Conservation (phyloP, 78 protist species). For the Anaeramoeba flamelloides region DNA sequence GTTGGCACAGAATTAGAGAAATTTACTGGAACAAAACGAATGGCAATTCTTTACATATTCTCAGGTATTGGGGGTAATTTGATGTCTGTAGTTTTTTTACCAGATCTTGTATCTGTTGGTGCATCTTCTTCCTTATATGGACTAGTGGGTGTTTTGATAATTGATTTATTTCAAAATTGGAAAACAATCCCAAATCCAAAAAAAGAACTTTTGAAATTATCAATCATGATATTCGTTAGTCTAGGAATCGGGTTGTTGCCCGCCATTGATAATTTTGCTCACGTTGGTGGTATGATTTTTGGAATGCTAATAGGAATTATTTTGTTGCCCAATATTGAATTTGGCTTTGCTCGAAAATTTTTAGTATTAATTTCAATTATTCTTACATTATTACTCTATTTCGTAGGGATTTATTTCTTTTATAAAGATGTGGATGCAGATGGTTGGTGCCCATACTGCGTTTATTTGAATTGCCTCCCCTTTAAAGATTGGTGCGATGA, state of each 20-base stretch:
- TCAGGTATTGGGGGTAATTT: slow-evolving; percentile 10
- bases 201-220: not conserved
- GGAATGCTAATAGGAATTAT: not conserved
- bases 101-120: no score
- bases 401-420: no score
- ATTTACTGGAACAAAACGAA: not conserved
- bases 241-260: slow-evolving; percentile 5
- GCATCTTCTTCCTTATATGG: no score
- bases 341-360: no score
- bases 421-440: no score
- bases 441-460: no score
- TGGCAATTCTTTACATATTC: not conserved
- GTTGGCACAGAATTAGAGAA: not conserved
- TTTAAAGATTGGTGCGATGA: no score
- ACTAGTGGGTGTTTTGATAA: not conserved
- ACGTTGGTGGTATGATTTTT: slow-evolving; percentile 10
- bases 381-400: no score
- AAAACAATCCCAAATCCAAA: not conserved
- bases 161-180: not conserved
- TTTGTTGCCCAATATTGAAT: no score
- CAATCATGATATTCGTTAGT: not conserved
- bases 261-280: slow-evolving; percentile 8
- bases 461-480: no score
- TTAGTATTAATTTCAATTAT: no score
- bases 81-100: not conserved